Conservation (phyloP, 2,329 filamentous ascomycete genomes). For the Hypoxylon sp. region DNA sequence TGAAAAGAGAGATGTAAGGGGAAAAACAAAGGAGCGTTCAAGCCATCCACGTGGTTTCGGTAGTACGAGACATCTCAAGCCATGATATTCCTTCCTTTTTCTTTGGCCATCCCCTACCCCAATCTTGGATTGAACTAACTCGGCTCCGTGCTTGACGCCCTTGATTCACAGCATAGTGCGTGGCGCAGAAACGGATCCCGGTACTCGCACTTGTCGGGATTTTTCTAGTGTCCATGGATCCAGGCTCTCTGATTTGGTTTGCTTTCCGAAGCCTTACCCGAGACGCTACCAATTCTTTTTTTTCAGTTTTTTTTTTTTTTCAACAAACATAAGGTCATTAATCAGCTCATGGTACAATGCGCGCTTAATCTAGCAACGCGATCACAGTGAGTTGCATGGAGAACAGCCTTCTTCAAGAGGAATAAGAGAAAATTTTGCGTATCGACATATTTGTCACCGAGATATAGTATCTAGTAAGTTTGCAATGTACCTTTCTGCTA, state of each 20-base stretch:
- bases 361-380: neutral
- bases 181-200: constrained; percentile 5
- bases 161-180: neutral
- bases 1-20: neutral
- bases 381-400: neutral
- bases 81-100: neutral
- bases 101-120: neutral
- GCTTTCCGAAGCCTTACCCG: neutral
- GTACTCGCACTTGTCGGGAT: constrained; percentile 2
- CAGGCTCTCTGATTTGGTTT: neutral
- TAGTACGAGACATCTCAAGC: neutral
- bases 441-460: neutral
- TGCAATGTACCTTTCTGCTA: neutral
- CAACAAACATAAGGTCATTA: neutral
- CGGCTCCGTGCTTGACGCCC: neutral
- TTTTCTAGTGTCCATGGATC: neutral
- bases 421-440: neutral
- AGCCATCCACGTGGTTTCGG: neutral
- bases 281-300: neutral
- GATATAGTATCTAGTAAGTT: neutral
- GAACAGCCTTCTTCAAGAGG: neutral
- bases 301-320: neutral
- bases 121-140: neutral
- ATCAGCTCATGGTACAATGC: neutral
- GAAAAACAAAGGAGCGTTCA: neutral